A percentile compares a stretch with the other conserved stretches of the same genome.
These are phyloP conservation scores for Euphorbia peplus DNA, from an alignment of 345 rosid genomes.

Conservation along the genomic window DNA sequence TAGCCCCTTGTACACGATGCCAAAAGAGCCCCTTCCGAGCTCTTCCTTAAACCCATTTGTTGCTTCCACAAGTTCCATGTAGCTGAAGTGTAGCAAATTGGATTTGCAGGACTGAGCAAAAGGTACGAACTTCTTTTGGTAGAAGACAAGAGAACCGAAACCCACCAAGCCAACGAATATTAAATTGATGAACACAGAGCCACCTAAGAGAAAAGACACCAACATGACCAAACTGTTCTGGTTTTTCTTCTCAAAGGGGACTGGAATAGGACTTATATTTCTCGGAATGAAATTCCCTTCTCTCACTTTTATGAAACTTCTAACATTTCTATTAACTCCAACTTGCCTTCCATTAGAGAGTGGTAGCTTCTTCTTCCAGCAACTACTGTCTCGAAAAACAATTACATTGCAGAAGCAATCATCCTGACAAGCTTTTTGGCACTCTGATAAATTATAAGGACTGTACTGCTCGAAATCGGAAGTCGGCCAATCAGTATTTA, in stretches of 20 bases:
- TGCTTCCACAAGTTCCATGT: slow-evolving; percentile 31
- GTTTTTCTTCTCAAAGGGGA: too few species aligned
- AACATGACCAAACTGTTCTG: neutral
- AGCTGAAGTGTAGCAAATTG: slow-evolving; percentile 29
- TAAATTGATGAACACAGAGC: slow-evolving; percentile 25
- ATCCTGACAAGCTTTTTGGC: slow-evolving; percentile 29
- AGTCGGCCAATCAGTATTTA: slow-evolving; percentile 26
- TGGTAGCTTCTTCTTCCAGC: slow-evolving; percentile 35
- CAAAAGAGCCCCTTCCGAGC: slow-evolving; percentile 32
- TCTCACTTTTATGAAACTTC: slow-evolving; percentile 27
- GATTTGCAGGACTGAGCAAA: neutral
- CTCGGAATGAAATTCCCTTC: too few species aligned
- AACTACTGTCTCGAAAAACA: slow-evolving; percentile 9
- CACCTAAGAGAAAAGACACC: slow-evolving; percentile 21
- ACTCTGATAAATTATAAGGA: slow-evolving; percentile 22
- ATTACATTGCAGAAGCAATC: slow-evolving; percentile 41
- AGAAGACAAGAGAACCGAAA: slow-evolving; percentile 14
- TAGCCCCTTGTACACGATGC: slow-evolving; percentile 27
- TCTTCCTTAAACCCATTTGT: slow-evolving; percentile 40
- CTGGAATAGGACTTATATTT: too few species aligned
- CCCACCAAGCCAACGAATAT: slow-evolving; percentile 4
- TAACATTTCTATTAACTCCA: neutral
- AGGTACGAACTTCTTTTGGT: slow-evolving; percentile 1
- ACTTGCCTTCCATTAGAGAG: slow-evolving; percentile 35
- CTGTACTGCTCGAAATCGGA: slow-evolving; percentile 20